Evolutionary conservation across 176 grass and related monocot species (phyloP).

Genomic region (Tuctoria greenei): DNA sequence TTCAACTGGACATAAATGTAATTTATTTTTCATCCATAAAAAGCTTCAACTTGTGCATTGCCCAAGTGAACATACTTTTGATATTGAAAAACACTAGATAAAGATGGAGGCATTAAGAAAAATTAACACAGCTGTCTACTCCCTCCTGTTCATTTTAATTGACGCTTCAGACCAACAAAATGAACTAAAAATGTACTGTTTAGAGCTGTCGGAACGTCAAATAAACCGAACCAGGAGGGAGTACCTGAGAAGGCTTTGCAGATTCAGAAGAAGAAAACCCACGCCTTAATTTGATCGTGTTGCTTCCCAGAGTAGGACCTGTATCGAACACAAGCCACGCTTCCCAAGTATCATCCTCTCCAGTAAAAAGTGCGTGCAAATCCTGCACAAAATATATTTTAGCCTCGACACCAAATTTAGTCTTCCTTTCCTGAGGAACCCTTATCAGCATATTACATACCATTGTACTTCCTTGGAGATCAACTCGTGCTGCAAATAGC

Average conservation of each 20-base stretch:
- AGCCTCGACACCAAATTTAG: slow-evolving; percentile 12
- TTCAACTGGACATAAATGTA: background rate
- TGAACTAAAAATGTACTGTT: too few relatives aligned
- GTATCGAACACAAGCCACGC: slow-evolving; percentile 81
- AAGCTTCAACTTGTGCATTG: background rate
- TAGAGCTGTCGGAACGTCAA: too few relatives aligned
- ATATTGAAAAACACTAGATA: slow-evolving; percentile 12
- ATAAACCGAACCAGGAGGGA: too few relatives aligned
- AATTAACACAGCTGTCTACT: slow-evolving; percentile 32
- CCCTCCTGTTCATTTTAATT: too few relatives aligned
- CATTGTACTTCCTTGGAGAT: slow-evolving; percentile 67
- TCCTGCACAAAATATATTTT: slow-evolving; percentile 55
- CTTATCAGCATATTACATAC: slow-evolving; percentile 47
- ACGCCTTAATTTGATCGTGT: slow-evolving; percentile 80
- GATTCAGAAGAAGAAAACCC: slow-evolving; percentile 80
- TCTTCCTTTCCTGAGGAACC: slow-evolving; percentile 4
- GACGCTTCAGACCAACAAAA: too few relatives aligned
- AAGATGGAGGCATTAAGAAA: slow-evolving; percentile 30
- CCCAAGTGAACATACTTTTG: background rate
- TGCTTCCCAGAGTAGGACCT: slow-evolving; percentile 66
- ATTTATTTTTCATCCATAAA: slow-evolving; percentile 6
- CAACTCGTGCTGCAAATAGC: slow-evolving; percentile 85
- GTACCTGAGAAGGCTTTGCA: slow-evolving; percentile 81
- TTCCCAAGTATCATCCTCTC: slow-evolving; percentile 95
- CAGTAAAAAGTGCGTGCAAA: slow-evolving; percentile 90